phyloP scores from a whole-genome alignment of 768 basidiomycete genomes.

The Boletus insuetus region DNA sequence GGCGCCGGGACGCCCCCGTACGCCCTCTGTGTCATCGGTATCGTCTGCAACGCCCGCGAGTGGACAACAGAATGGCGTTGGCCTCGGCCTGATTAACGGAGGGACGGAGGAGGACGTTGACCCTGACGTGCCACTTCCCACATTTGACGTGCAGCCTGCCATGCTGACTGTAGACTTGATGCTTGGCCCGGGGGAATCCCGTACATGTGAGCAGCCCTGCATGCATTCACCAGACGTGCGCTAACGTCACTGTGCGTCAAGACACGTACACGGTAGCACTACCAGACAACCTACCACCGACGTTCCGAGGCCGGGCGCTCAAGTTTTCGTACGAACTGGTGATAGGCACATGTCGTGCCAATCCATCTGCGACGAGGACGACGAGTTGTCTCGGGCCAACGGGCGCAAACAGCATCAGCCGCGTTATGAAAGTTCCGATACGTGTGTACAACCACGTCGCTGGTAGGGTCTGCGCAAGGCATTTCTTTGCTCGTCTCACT shows the following conservation, averaged over 20 bases:
- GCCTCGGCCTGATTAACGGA: conserved; percentile 30
- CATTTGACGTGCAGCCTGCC: conserved; percentile 79
- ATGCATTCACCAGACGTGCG: not conserved
- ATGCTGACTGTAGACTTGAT: conserved; percentile 88
- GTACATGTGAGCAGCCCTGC: conserved; percentile 54
- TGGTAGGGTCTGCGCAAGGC: conserved; percentile 43
- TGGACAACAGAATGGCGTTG: conserved; percentile 22
- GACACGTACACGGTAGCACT: conserved; percentile 78
- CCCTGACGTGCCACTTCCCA: conserved; percentile 70
- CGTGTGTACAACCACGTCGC: conserved; percentile 85
- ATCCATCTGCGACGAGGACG: conserved; percentile 28
- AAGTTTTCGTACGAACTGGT: conserved; percentile 87
- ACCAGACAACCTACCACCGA: conserved; percentile 83
- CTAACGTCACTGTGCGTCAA: conserved; percentile 31
- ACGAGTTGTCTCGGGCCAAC: conserved; percentile 32
- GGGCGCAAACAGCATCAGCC: conserved; percentile 54
- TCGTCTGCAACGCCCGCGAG: conserved; percentile 11
- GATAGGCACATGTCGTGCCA: conserved; percentile 81
- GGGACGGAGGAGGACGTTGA: conserved; percentile 48
- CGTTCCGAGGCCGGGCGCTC: conserved; percentile 81
- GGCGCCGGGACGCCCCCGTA: conserved; percentile 16
- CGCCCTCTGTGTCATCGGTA: conserved; percentile 29
- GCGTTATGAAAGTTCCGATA: conserved; percentile 89
- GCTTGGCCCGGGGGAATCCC: conserved; percentile 79
- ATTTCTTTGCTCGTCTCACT: not conserved